Conservation (phyloP, 495 filamentous ascomycete species). For the Trichoderma reesei region DNA sequence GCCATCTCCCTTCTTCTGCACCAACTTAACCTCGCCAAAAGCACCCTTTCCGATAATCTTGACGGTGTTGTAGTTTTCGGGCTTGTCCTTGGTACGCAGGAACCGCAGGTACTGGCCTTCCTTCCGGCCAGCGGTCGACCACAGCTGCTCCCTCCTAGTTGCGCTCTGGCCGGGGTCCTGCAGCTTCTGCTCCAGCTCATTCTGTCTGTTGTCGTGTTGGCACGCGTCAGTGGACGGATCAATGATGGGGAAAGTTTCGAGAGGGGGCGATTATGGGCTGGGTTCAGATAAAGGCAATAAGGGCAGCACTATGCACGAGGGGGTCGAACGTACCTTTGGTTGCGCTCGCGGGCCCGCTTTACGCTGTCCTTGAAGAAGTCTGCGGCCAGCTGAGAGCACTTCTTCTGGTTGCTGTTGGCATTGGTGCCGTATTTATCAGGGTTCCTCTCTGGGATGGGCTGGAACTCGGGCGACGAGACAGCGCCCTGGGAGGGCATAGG, state of each 20-base stretch:
- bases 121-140: slow-evolving; percentile 64
- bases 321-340: slow-evolving; percentile 58
- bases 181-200: slow-evolving; percentile 78
- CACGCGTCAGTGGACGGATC: background rate
- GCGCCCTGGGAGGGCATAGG: slow-evolving; percentile 44
- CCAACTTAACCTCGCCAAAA: slow-evolving; percentile 95
- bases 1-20: slow-evolving; percentile 90
- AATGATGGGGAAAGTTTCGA: background rate
- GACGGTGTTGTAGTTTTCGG: slow-evolving; percentile 86
- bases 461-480: slow-evolving; percentile 34
- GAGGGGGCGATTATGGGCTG: no score
- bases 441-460: slow-evolving; percentile 56
- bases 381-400: slow-evolving; percentile 65
- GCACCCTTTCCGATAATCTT: slow-evolving; percentile 99
- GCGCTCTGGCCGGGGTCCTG: slow-evolving; percentile 62
- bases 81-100: slow-evolving; percentile 81
- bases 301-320: background rate
- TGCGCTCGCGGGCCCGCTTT: slow-evolving; percentile 79
- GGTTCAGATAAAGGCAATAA: no score
- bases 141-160: slow-evolving; percentile 66
- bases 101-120: slow-evolving; percentile 91
- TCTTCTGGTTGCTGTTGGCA: slow-evolving; percentile 60
- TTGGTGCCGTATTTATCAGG: slow-evolving; percentile 60
- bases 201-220: slow-evolving; percentile 50
- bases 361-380: slow-evolving; percentile 96